These are phyloP conservation scores for Avena insularis DNA, from an alignment of 176 grass and related monocot genomes.

Conservation along the genomic window DNA sequence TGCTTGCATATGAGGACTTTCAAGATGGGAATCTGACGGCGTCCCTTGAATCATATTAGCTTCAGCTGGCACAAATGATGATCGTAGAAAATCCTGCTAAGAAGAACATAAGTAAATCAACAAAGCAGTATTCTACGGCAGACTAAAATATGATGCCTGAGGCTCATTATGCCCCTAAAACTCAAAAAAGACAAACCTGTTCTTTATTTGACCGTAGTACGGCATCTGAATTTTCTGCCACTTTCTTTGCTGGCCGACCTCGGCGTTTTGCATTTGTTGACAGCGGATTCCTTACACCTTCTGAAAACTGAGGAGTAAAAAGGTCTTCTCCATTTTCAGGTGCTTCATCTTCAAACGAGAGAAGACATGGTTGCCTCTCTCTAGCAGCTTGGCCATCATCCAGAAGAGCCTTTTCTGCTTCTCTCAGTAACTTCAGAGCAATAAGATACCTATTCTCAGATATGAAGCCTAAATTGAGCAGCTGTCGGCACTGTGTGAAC, in stretches of 20 bases:
- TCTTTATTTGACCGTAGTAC: constrained; percentile 71
- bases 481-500: constrained; percentile 51
- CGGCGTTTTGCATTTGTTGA: constrained; percentile 66
- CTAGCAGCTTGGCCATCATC: constrained; percentile 59
- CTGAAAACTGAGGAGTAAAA: constrained; percentile 58
- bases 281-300: constrained; percentile 57
- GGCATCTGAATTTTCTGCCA: constrained; percentile 58
- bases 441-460: constrained; percentile 89
- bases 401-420: constrained; percentile 81
- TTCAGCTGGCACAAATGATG: constrained; percentile 62
- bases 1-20: constrained; percentile 65
- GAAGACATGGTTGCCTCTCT: constrained; percentile 68
- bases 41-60: constrained; percentile 59
- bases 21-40: constrained; percentile 57
- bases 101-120: constrained; percentile 30
- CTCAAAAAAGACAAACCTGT: constrained; percentile 53
- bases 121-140: constrained; percentile 29
- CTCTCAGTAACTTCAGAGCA: constrained; percentile 79
- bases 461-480: constrained; percentile 80
- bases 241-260: constrained; percentile 72
- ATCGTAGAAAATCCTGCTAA: constrained; percentile 82
- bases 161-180: constrained; percentile 8
- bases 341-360: constrained; percentile 77
- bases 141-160: constrained; percentile 13
- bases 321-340: constrained; percentile 67